Evolutionary conservation across 768 basidiomycete species (phyloP).

Genomic region (Sarcodon sp.): DNA sequence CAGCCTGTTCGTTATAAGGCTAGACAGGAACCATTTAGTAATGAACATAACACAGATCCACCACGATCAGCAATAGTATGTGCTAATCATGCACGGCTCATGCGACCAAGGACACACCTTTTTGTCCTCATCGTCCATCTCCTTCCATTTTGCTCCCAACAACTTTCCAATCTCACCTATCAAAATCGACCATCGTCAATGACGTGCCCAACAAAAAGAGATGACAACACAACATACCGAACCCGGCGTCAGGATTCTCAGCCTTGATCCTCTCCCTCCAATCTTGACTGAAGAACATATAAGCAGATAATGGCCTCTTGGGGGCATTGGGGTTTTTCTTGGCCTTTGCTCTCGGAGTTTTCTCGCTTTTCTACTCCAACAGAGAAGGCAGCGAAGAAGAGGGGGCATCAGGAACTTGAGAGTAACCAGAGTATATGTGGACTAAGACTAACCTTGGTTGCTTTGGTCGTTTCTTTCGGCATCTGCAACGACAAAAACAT

Average conservation of each 20-base stretch:
- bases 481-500: conserved; percentile 33
- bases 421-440: conserved; percentile 8
- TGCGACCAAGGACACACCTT: conserved; percentile 34
- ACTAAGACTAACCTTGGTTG: conserved; percentile 43
- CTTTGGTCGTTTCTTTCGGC: conserved; percentile 66
- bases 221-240: conserved; percentile 39
- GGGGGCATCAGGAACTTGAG: conserved; percentile 5
- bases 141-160: conserved; percentile 96
- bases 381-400: not conserved
- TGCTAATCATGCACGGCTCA: not conserved
- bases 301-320: conserved; percentile 89
- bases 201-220: not conserved
- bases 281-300: conserved; percentile 98
- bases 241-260: conserved; percentile 91
- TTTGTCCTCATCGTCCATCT: conserved; percentile 83
- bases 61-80: not conserved
- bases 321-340: conserved; percentile 80
- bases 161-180: conserved; percentile 88
- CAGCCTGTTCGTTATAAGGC: conserved; percentile 85
- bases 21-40: conserved; percentile 15
- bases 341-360: conserved; percentile 34
- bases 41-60: not conserved
- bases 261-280: conserved; percentile 92
- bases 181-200: not conserved
- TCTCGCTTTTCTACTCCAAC: conserved; percentile 41